Evolutionary conservation across 495 filamentous ascomycete genomes (phyloP).

Genomic region (Tuber microsphaerosporum): DNA sequence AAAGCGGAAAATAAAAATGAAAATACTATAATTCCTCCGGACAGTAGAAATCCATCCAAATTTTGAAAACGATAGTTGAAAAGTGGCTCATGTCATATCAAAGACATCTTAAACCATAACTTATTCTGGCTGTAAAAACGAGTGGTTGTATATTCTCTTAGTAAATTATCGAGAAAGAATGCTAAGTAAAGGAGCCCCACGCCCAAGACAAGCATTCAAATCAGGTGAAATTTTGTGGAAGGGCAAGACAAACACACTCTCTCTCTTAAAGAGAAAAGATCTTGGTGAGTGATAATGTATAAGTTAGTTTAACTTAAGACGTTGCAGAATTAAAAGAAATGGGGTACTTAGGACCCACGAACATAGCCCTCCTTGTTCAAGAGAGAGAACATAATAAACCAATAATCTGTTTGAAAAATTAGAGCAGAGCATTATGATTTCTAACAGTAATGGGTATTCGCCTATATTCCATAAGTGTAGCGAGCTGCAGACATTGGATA

Average conservation of each 20-base stretch:
- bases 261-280: neutral
- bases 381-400: neutral
- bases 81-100: neutral
- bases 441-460: neutral
- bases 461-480: neutral
- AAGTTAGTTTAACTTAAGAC: neutral
- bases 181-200: neutral
- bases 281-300: neutral
- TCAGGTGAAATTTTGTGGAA: neutral
- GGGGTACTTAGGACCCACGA: neutral
- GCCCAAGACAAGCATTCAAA: neutral
- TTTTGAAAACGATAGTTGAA: neutral
- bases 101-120: neutral
- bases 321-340: neutral
- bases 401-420: neutral
- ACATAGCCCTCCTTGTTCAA: no score
- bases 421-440: neutral
- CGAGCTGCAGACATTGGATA: neutral
- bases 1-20: neutral
- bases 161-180: neutral
- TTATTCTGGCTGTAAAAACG: neutral
- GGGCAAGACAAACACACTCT: neutral
- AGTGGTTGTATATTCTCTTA: neutral
- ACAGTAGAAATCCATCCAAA: neutral
- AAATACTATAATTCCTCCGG: neutral